Base-by-base conservation (phyloP, 768 basidiomycete genomes). In the Amyloporia xantha region DNA sequence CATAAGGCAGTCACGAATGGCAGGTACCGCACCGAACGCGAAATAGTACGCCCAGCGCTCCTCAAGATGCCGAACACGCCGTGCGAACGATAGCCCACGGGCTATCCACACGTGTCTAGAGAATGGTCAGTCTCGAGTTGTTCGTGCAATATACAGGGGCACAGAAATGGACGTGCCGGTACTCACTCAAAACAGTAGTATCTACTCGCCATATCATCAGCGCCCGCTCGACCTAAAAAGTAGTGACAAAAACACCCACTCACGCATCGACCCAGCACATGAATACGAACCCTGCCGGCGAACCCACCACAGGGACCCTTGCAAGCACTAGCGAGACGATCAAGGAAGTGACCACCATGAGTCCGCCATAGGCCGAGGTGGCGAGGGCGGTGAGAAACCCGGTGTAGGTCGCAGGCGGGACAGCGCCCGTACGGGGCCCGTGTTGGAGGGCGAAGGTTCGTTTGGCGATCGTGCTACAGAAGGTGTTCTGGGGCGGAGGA, bases 151-250 rank as follows among this genome's bases (percentile, higher is more conserved):
- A n/a, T n/a, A n/a, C n/a, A n/a, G n/a, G n/a, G n/a, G n/a, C n/a
- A n/a, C n/a, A n/a, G n/a, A n/a, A n/a, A n/a, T n/a, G n/a, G n/a
- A n/a, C n/a, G n/a, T n/a, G n/a, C n/a, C 12, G 39, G 72, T 9
- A 57, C 75, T 68, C 61, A 91, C 89, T 93, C 91, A 59, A 92
- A 93, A 66, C 84, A 91, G 66, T 93, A 93, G 64, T 91, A 93
- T 41, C 89, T 91, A 49, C 23, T 12, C 36, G 55, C 20, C 48
- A 52, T 43, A 21, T 23, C 23, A n/a, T 50, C 19, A 52, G 44
- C n/a, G 26, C 4, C 5, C 25, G 13, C 5, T 26, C 41, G 2
- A 1, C 10, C 1, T 21, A 28, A 37, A 6, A 25, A 28, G n/a
- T n/a, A n/a, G n/a, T n/a, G n/a, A 41, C 24, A 13, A 3, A 12